phyloP scores from a whole-genome alignment of 257 asterid species.

The Euphrasia confusa region DNA sequence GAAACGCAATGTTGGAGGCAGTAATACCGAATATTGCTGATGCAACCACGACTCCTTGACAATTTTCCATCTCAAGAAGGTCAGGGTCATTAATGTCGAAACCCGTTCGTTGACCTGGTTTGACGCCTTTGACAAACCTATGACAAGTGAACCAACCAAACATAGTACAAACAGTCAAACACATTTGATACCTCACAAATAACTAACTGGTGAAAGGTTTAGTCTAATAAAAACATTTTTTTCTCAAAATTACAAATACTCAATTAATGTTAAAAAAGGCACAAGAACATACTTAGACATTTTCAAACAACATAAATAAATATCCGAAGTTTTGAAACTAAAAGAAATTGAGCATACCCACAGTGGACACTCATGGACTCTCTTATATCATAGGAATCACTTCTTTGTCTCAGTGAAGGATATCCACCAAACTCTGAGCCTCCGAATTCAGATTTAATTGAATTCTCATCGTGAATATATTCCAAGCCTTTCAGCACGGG shows the following conservation, averaged over 20 bases:
- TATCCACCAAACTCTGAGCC: constrained; percentile 79
- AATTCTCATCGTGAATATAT: constrained; percentile 52
- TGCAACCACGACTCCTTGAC: constrained; percentile 70
- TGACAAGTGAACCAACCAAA: constrained; percentile 1
- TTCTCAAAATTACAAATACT: too few species aligned
- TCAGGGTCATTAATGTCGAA: constrained; percentile 62
- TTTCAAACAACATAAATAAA: background rate
- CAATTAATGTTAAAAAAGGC: too few species aligned
- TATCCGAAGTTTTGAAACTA: background rate
- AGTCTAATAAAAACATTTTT: background rate
- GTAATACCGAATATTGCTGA: constrained; percentile 69
- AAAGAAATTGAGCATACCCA: constrained; percentile 47
- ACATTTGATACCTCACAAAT: background rate
- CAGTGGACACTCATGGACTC: constrained; percentile 70
- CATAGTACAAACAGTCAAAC: too few species aligned
- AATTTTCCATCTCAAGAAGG: constrained; percentile 64
- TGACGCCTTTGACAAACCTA: constrained; percentile 65
- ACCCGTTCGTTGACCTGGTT: constrained; percentile 65
- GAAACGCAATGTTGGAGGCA: background rate
- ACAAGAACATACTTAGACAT: background rate
- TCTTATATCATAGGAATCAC: constrained; percentile 56
- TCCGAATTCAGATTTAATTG: constrained; percentile 52
- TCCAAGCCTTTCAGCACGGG: constrained; percentile 50
- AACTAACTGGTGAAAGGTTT: background rate
- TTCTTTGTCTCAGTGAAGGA: constrained; percentile 59